These are phyloP conservation scores for Hydnum rufescens DNA, from an alignment of 768 basidiomycete species.

Conservation along the genomic window DNA sequence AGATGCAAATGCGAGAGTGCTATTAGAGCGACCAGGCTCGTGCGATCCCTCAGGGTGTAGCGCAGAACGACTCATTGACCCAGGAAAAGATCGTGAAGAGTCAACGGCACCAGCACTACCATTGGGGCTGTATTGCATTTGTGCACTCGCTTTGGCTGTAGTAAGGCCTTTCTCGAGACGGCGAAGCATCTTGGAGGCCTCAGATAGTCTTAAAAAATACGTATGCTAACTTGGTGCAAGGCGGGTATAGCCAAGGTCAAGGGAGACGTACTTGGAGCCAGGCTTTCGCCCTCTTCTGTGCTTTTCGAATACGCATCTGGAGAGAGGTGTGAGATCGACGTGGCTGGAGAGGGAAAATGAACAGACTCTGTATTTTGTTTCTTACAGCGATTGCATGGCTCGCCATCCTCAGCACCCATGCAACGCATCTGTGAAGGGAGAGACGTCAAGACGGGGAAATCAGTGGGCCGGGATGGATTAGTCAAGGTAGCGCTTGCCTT, in stretches of 20 bases:
- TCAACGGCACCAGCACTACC: no score
- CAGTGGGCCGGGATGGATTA: conserved; percentile 9
- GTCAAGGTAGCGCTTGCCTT: conserved; percentile 30
- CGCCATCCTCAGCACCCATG: conserved; percentile 72
- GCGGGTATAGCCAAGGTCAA: background rate
- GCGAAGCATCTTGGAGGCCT: conserved; percentile 77
- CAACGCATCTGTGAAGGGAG: conserved; percentile 55
- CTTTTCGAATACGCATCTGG: conserved; percentile 41
- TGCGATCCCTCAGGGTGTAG: no score
- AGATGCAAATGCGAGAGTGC: no score
- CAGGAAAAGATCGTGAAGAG: no score
- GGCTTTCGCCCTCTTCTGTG: conserved; percentile 77
- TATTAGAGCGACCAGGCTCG: no score
- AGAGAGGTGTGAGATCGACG: conserved; percentile 9
- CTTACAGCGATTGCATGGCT: conserved; percentile 67
- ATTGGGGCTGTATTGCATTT: no score
- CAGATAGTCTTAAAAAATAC: no score
- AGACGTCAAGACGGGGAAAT: background rate
- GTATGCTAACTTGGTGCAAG: no score
- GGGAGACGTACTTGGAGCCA: conserved; percentile 52
- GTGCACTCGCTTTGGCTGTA: background rate
- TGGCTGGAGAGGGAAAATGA: background rate
- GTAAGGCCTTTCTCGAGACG: conserved; percentile 54
- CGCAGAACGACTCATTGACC: no score
- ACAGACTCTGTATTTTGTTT: conserved; percentile 58